Base-by-base conservation (phyloP, 2,329 filamentous ascomycete species). In the Coleophoma cylindrospora region DNA sequence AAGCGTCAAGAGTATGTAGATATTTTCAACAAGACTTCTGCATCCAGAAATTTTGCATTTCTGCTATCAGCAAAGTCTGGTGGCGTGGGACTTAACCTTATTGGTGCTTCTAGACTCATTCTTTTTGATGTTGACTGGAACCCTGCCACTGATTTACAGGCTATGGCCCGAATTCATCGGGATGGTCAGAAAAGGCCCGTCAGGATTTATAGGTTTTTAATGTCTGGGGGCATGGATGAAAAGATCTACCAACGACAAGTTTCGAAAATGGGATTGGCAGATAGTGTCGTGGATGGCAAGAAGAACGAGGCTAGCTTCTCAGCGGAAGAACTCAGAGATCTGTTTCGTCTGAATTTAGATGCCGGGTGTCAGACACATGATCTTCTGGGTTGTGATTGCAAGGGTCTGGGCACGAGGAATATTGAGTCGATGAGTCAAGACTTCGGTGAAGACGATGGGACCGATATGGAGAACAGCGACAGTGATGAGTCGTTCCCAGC, bases 101-200 rank as follows among this genome's bases (percentile, higher is more conserved):
- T 86, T 45, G 86, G 86, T 10, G 86, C 84, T 5, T 86, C 81
- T 33, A 77, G 86, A 19, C 75, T 89, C 2, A 71, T 89, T 5
- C 77, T 89, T 1, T 89, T 87, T 58, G 86, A 89, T 57, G 79
- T 86, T 9, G 86, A 89, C 66, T 89, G 86, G 86, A 89, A 89
- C 59, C 86, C 86, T 1, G 83, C 84, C 0, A 86, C 82, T 0
- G 86, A 89, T 59, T 70, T 86, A 17, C 86, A 89, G 64, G 85
- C 86, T 8, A 88, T 89, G 83, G 86, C 84, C 12, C 80, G 86
- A 13, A 85, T 89, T 43, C 84, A 89, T 62, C 77, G 86, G 45
- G 84, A 88, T 57, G 86, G 86, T 1, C 86, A 89, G 62, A 86
- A 83, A 63, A 69, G 74, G 11, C 79, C 79, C 3, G 86, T 84